These are phyloP conservation scores for Dichotomocladium elegans DNA, from an alignment of 371 early-diverging fungal genomes.

Conservation along the genomic window DNA sequence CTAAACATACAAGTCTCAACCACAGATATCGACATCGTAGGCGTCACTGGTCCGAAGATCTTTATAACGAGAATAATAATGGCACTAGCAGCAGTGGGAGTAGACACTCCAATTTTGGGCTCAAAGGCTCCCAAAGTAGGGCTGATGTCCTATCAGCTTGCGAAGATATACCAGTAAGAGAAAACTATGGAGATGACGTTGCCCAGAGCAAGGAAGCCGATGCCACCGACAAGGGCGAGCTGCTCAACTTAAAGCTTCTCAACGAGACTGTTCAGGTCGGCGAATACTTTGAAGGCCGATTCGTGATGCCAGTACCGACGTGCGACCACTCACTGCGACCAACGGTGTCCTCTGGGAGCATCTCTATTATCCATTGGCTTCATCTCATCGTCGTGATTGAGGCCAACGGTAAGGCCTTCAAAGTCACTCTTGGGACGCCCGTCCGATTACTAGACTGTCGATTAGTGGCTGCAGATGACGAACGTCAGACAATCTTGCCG, in stretches of 20 bases:
- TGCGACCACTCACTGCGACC: conserved; percentile 28
- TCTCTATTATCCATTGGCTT: conserved; percentile 33
- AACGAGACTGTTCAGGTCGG: conserved; percentile 27
- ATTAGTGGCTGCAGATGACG: conserved; percentile 35
- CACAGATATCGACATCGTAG: conserved; percentile 6
- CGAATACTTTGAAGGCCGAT: conserved; percentile 34
- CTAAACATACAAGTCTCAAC: neutral
- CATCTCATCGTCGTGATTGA: conserved; percentile 19
- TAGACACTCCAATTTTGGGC: neutral
- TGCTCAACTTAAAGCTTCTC: conserved; percentile 26
- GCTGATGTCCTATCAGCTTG: no score
- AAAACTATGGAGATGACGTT: neutral
- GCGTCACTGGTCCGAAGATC: conserved; percentile 4
- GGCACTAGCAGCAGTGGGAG: neutral
- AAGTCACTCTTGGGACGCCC: conserved; percentile 25
- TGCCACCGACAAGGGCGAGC: neutral
- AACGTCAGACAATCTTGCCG: conserved; percentile 74
- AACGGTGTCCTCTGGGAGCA: conserved; percentile 17
- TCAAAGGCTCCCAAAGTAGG: no score
- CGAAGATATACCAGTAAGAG: neutral
- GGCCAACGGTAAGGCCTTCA: conserved; percentile 20
- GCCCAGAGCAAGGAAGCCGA: neutral
- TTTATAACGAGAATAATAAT: neutral
- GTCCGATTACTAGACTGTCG: conserved; percentile 38
- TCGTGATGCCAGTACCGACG: conserved; percentile 34